Evolutionary conservation across 2,329 filamentous ascomycete genomes (phyloP).

Genomic region (Karstenula rhodostoma): DNA sequence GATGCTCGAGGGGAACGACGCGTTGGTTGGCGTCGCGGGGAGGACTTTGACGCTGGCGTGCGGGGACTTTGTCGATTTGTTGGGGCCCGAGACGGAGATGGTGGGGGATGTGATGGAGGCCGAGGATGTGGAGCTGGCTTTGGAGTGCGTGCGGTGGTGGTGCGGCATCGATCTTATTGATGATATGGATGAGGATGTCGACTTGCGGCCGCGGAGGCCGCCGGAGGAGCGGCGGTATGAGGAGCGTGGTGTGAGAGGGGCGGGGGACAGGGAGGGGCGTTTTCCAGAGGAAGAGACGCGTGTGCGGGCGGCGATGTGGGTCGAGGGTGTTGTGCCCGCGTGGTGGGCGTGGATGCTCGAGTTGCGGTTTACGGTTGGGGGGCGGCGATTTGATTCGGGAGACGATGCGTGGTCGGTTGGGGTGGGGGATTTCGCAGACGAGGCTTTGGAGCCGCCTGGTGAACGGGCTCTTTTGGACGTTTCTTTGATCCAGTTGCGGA

Average conservation of each 20-base stretch:
- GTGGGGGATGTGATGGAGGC: slow-evolving; percentile 65
- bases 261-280: slow-evolving; percentile 83
- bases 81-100: slow-evolving; percentile 61
- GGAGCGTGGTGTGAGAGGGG: slow-evolving; percentile 86
- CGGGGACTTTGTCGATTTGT: slow-evolving; percentile 80
- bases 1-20: slow-evolving; percentile 83
- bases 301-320: slow-evolving; percentile 52
- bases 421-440: slow-evolving; percentile 45
- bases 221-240: slow-evolving; percentile 83
- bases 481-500: slow-evolving; percentile 78
- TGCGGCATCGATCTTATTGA: slow-evolving; percentile 81
- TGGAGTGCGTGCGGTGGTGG: slow-evolving; percentile 88
- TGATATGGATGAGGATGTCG: slow-evolving; percentile 92
- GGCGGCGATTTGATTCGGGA: slow-evolving; percentile 43
- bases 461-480: slow-evolving; percentile 53
- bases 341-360: slow-evolving; percentile 48
- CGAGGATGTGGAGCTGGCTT: slow-evolving; percentile 90
- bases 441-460: slow-evolving; percentile 45
- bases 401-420: slow-evolving; percentile 34
- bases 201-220: slow-evolving; percentile 89
- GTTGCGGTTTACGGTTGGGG: slow-evolving; percentile 46
- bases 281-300: slow-evolving; percentile 52
- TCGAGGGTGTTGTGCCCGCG: slow-evolving; percentile 44
- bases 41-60: slow-evolving; percentile 93
- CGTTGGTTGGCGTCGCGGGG: slow-evolving; percentile 79